These are phyloP conservation scores for Penicillium tannophilum DNA, from an alignment of 495 filamentous ascomycete species.

Conservation along the genomic window DNA sequence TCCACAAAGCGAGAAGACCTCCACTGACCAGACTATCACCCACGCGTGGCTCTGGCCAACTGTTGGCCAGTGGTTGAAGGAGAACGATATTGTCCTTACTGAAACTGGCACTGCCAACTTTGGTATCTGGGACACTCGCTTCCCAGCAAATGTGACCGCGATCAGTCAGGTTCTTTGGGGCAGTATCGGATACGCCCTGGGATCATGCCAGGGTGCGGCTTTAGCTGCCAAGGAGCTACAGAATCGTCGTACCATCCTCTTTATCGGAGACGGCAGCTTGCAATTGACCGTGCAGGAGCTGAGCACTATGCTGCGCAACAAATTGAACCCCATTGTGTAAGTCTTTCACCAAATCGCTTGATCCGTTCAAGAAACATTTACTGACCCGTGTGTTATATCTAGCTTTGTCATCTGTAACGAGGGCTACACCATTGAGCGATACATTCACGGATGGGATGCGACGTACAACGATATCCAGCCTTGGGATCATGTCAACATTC, in stretches of 20 bases:
- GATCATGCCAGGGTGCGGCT: slow-evolving; percentile 75
- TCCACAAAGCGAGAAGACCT: slow-evolving; percentile 50
- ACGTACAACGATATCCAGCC: slow-evolving; percentile 76
- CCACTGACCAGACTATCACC: slow-evolving; percentile 61
- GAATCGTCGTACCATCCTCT: slow-evolving; percentile 71
- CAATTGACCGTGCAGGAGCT: slow-evolving; percentile 86
- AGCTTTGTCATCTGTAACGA: slow-evolving; percentile 65
- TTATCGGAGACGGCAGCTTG: slow-evolving; percentile 85
- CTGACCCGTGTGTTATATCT: not conserved
- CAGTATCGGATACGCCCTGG: slow-evolving; percentile 81
- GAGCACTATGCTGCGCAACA: slow-evolving; percentile 79
- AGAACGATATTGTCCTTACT: slow-evolving; percentile 78
- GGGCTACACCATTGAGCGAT: slow-evolving; percentile 60
- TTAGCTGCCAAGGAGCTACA: slow-evolving; percentile 67
- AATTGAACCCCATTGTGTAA: slow-evolving; percentile 78
- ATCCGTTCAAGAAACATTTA: slow-evolving; percentile 14
- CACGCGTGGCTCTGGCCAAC: slow-evolving; percentile 88
- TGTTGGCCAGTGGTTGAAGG: slow-evolving; percentile 73
- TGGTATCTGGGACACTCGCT: slow-evolving; percentile 85
- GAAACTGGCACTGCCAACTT: slow-evolving; percentile 92
- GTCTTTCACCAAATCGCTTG: slow-evolving; percentile 15
- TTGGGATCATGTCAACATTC: slow-evolving; percentile 73
- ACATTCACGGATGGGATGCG: slow-evolving; percentile 65
- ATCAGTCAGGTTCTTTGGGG: slow-evolving; percentile 89
- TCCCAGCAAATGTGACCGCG: slow-evolving; percentile 72